Evolutionary conservation across 2,329 filamentous ascomycete species (phyloP), one percentile per base, ranked within the genome.

Genomic region (Botrytis tulipae): DNA sequence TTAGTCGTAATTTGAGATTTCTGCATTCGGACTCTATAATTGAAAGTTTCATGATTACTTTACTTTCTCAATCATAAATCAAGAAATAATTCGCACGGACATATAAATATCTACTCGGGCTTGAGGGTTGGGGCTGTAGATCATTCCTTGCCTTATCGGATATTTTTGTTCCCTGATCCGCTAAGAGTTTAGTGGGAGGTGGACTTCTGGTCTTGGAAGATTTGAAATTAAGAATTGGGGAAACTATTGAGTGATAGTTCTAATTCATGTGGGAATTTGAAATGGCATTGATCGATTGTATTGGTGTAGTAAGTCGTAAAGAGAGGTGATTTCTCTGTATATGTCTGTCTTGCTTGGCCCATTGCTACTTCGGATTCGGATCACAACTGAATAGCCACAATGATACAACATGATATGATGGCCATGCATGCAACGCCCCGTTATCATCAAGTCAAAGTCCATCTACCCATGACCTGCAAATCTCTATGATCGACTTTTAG

Each of bases 361-460:
- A 14, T 37, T 16, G 32, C 44, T n/a, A 51, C 22, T 67, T 44
- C 18, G 20, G 18, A 51, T 54, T 54, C 35, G 32, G 46, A 68
- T 68, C 65, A 42, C 46, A 40, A 40, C 25, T 18, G 35, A 68
- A 51, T 37, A 20, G 20, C 32, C 20, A 48, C 32, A 29, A 48
- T 66, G 42, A 16, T 66, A 66, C 14, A 32, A 37, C 16, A 66
- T 51, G 48, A 54, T 54, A 54, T 44, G 42, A 51, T 37, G 35
- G 65, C 25, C 25, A 68, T 57, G 46, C 35, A 68, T 57, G 35
- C 48, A 68, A 57, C 65, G n/a, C 48, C 48, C 35, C 46, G 48
- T 32, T 57, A 22, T 40, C 46, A 68, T 67, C 35, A 54, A 51
- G 22, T 67, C 44, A 67, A 40, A 12, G 35, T 32, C 14, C 29